Evolutionary conservation across 2,329 filamentous ascomycete genomes (phyloP), one percentile per base, ranked within the genome.

Genomic region (Epichloe elymi): DNA sequence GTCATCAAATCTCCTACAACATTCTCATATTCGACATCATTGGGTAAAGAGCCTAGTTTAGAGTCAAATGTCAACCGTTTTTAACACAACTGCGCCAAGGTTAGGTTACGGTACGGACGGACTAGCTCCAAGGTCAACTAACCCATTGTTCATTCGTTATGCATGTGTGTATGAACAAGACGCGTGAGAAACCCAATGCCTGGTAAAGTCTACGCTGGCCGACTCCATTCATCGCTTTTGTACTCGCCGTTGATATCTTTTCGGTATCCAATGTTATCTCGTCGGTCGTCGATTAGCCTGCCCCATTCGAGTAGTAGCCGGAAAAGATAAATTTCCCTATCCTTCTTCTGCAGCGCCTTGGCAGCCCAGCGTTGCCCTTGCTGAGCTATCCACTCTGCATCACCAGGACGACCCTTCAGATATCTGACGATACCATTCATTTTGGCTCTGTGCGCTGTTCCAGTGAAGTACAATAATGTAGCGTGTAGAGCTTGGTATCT

Each of bases 241-340:
- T 64, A 61, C 42, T 58, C 56, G n/a, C 63, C 65, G 14, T 60
- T 59, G 26, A 56, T 55, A 38, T 60, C 55, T 45, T 55, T 60
- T 33, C 56, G 56, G 49, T 63, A 67, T n/a, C 69, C 70, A 54
- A 75, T 63, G 12, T 67, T 65, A n/a, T 76, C 71, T 54, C 75
- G 64, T 39, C 68, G 61, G 59, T 88, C 83, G 65, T 85, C 78
- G 20, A 83, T 75, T 43, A 89, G 61, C 54, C 85, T 69, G 2
- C 76, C 85, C 83, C 86, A 93, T 69, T 93, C 87, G 19, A 93
- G 67, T 58, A 93, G 66, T 53, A 93, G 63, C 45, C 87, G 71
- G 61, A 90, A 93, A 59, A 91, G 73, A 60, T 93, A 93, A 10
- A 88, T 76, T 64, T 89, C 84, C 78, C 85, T 86, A 60, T 93